A percentile compares a stretch with the other conserved stretches of the same genome.
Conservation (phyloP, 1,139 yeast genomes). For the Candida sp. region DNA sequence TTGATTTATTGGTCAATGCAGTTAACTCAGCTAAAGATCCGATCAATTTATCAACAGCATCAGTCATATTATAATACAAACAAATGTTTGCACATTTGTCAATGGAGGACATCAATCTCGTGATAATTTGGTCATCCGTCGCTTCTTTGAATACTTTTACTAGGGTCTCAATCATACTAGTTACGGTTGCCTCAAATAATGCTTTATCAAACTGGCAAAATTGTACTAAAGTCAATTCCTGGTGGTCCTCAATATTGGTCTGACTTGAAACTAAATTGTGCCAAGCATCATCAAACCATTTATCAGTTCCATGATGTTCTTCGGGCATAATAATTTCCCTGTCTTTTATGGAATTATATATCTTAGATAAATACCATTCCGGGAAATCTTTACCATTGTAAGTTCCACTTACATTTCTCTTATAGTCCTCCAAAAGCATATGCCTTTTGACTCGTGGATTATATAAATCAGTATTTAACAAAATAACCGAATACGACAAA, state of each 20-base stretch:
- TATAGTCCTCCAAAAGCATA: slow-evolving; percentile 85
- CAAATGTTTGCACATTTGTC: slow-evolving; percentile 85
- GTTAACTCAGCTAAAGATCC: slow-evolving; percentile 64
- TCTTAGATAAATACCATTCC: slow-evolving; percentile 76
- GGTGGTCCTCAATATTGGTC: slow-evolving; percentile 16
- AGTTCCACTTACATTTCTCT: slow-evolving; percentile 76
- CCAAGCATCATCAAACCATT: slow-evolving; percentile 96
- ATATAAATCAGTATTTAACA: slow-evolving; percentile 77
- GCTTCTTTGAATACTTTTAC: slow-evolving; percentile 83
- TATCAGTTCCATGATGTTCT: slow-evolving; percentile 84
- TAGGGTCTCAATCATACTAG: slow-evolving; percentile 63
- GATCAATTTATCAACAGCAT: slow-evolving; percentile 63
- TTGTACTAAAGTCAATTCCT: slow-evolving; percentile 13
- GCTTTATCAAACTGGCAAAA: slow-evolving; percentile 59
- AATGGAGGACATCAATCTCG: slow-evolving; percentile 81
- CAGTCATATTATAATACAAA: slow-evolving; percentile 52
- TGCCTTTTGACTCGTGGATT: slow-evolving; percentile 79
- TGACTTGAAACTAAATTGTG: slow-evolving; percentile 68
- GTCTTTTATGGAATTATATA: slow-evolving; percentile 75
- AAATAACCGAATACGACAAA: slow-evolving; percentile 69
- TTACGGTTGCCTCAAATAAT: slow-evolving; percentile 62
- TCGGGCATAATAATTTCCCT: slow-evolving; percentile 97
- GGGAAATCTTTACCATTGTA: slow-evolving; percentile 80
- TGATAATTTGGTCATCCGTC: slow-evolving; percentile 83
- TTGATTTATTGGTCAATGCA: slow-evolving; percentile 34